Evolutionary conservation across 169 alveolate genomes (phyloP).

Genomic region (Eimeria falciformis): DNA sequence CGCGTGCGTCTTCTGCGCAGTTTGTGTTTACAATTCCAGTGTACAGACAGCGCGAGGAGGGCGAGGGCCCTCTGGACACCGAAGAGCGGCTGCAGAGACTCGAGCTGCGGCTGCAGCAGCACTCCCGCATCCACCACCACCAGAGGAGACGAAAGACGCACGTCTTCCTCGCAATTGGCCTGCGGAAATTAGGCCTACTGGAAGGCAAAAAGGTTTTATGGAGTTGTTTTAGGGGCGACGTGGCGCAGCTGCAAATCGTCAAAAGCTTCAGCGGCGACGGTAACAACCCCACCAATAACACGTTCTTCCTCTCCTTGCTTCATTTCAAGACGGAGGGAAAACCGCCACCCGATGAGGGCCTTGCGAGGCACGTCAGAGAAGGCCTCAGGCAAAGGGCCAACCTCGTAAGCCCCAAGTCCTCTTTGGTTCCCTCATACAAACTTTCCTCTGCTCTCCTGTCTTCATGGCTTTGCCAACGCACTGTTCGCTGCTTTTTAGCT

Average conservation of each 20-base stretch:
- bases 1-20: slow-evolving; percentile 38
- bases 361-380: slow-evolving; percentile 15
- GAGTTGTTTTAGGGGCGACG: slow-evolving; percentile 37
- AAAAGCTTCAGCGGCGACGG: background rate
- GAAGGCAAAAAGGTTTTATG: slow-evolving; percentile 61
- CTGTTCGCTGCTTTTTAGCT: background rate
- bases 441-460: background rate
- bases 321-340: slow-evolving; percentile 30
- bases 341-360: slow-evolving; percentile 50
- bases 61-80: background rate
- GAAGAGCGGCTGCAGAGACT: slow-evolving; percentile 52
- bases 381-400: slow-evolving; percentile 37
- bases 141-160: background rate
- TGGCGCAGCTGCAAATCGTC: slow-evolving; percentile 35
- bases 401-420: slow-evolving; percentile 26
- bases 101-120: slow-evolving; percentile 13
- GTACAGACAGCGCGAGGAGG: slow-evolving; percentile 19
- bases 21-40: slow-evolving; percentile 31
- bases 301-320: slow-evolving; percentile 21
- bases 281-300: background rate
- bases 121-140: background rate
- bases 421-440: background rate
- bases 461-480: background rate
- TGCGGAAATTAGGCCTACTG: slow-evolving; percentile 34
- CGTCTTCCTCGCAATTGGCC: slow-evolving; percentile 27